phyloP scores from a whole-genome alignment of 2,329 filamentous ascomycete species.

The Aspergillus awamori region DNA sequence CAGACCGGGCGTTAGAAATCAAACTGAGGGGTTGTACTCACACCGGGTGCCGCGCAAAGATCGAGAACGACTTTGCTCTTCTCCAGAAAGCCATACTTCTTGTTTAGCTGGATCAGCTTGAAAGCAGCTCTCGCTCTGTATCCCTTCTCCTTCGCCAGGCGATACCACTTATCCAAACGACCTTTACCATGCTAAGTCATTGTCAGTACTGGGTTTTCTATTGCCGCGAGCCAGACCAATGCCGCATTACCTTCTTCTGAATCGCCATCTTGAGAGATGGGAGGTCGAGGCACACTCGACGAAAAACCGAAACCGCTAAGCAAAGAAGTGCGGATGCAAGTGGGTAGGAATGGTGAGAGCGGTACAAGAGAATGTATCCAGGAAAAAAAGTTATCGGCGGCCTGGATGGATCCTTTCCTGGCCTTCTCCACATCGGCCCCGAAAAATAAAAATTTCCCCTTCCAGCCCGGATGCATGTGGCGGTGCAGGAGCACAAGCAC shows the following conservation, averaged over 20 bases:
- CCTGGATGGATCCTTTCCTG: conserved; percentile 10
- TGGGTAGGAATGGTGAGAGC: conserved; percentile 17
- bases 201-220: conserved; percentile 31
- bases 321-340: conserved; percentile 6
- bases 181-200: conserved; percentile 78
- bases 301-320: conserved; percentile 21
- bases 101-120: conserved; percentile 97
- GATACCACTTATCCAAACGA: conserved; percentile 98
- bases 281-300: conserved; percentile 30
- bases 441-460: conserved; percentile 20
- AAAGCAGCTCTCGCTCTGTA: conserved; percentile 95
- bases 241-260: conserved; percentile 74
- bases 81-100: conserved; percentile 97
- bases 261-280: conserved; percentile 71
- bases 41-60: conserved; percentile 94
- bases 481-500: conserved; percentile 3
- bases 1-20: background rate
- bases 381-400: conserved; percentile 31
- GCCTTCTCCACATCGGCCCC: conserved; percentile 16
- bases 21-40: conserved; percentile 49
- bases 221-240: conserved; percentile 10
- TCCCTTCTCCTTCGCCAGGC: conserved; percentile 96
- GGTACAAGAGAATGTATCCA: conserved; percentile 11
- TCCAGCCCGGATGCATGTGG: conserved; percentile 15
- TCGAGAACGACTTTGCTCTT: conserved; percentile 95